phyloP scores from a whole-genome alignment of 2,329 filamentous ascomycete genomes.

The Thielaviopsis cerberus region DNA sequence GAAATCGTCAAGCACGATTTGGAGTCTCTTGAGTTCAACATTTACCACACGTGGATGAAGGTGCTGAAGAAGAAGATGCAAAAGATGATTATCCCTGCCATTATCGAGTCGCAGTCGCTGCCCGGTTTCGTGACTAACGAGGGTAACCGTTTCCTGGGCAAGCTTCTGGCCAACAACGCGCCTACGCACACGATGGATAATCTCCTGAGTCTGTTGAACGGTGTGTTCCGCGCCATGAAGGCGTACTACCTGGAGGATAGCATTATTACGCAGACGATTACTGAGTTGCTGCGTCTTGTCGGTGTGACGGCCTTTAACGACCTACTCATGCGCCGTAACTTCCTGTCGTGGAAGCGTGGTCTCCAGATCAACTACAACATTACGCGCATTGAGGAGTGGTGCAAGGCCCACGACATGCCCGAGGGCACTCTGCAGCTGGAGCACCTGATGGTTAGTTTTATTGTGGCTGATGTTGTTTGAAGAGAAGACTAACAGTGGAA shows the following conservation, averaged over 20 bases:
- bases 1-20: slow-evolving; percentile 99
- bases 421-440: slow-evolving; percentile 93
- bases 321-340: slow-evolving; percentile 90
- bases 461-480: not conserved
- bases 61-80: slow-evolving; percentile 97
- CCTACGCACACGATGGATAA: slow-evolving; percentile 99
- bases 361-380: slow-evolving; percentile 99
- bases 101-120: slow-evolving; percentile 95
- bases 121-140: slow-evolving; percentile 98
- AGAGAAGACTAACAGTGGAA: slow-evolving; percentile 16
- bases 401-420: slow-evolving; percentile 98
- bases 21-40: slow-evolving; percentile 97
- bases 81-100: slow-evolving; percentile 98
- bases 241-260: slow-evolving; percentile 92
- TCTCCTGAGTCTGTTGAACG: slow-evolving; percentile 83
- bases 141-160: slow-evolving; percentile 93
- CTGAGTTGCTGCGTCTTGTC: slow-evolving; percentile 78
- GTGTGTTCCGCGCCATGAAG: slow-evolving; percentile 97
- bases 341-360: slow-evolving; percentile 97
- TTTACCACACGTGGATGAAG: slow-evolving; percentile 99
- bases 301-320: slow-evolving; percentile 98
- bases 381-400: slow-evolving; percentile 98
- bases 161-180: slow-evolving; percentile 72
- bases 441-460: slow-evolving; percentile 64
- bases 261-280: slow-evolving; percentile 89